phyloP scores from a whole-genome alignment of 352 stramenopile species.

The Pythium sp. region DNA sequence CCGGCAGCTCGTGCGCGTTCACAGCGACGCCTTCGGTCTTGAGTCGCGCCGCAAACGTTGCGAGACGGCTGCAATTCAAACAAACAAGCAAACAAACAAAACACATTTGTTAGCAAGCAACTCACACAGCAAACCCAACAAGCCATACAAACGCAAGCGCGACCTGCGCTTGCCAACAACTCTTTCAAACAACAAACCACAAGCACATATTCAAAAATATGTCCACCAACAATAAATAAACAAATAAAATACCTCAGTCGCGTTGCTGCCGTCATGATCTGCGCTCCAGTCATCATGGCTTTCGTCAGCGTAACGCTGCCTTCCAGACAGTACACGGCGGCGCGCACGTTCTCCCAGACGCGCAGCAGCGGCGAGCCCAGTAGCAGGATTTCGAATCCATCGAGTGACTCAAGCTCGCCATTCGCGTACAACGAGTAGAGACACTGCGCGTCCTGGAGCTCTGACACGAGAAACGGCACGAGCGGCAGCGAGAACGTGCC shows the following conservation, averaged over 20 bases:
- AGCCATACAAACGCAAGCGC: not conserved
- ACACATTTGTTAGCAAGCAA: constrained; percentile 15
- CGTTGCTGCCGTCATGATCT: constrained; percentile 51
- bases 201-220: not conserved
- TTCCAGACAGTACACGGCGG: constrained; percentile 68
- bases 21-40: constrained; percentile 14
- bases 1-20: constrained; percentile 49
- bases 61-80: constrained; percentile 11
- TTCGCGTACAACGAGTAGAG: constrained; percentile 33
- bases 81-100: constrained; percentile 30
- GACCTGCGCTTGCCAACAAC: not conserved
- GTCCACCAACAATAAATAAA: not conserved
- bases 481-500: constrained; percentile 53
- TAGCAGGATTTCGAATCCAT: constrained; percentile 70
- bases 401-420: constrained; percentile 42
- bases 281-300: constrained; percentile 50
- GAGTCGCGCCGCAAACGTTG: constrained; percentile 9
- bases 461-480: constrained; percentile 53
- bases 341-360: constrained; percentile 77
- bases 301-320: constrained; percentile 58
- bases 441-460: constrained; percentile 32
- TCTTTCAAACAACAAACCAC: not conserved
- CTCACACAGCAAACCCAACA: too few relatives aligned
- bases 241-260: constrained; percentile 40
- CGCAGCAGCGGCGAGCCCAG: constrained; percentile 60